Percentiles rank a stretch among this genome's conserved stretches.
phyloP scores from a whole-genome alignment of 495 filamentous ascomycete species.

The Daldinia grandis region DNA sequence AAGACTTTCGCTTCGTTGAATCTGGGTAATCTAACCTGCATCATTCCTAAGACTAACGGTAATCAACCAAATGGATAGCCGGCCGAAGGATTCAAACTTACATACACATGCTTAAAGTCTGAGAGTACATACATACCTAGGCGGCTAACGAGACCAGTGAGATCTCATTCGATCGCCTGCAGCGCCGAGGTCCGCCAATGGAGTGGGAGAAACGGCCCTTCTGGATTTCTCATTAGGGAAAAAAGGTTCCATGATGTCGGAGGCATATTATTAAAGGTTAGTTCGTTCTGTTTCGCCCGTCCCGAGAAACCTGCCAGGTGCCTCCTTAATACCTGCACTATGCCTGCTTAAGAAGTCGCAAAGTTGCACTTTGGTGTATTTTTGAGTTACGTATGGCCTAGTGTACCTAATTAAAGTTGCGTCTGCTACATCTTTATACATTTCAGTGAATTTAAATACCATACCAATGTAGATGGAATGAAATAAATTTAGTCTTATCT shows the following conservation, averaged over 20 bases:
- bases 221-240: conserved; percentile 32
- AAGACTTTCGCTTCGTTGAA: neutral
- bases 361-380: neutral
- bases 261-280: conserved; percentile 6
- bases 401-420: conserved; percentile 24
- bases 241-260: conserved; percentile 25
- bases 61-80: conserved; percentile 3
- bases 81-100: conserved; percentile 16
- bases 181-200: conserved; percentile 21
- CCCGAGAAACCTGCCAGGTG: conserved; percentile 1
- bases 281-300: conserved; percentile 7
- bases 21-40: neutral
- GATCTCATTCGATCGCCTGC: conserved; percentile 38
- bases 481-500: conserved; percentile 5
- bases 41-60: neutral
- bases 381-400: conserved; percentile 20
- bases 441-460: neutral
- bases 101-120: neutral
- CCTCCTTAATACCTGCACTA: neutral
- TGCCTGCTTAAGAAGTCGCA: conserved; percentile 7
- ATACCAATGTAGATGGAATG: conserved; percentile 1
- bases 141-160: conserved; percentile 2
- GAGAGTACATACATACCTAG: neutral
- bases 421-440: neutral
- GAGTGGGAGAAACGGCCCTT: conserved; percentile 20